Evolutionary conservation across 2,329 filamentous ascomycete species (phyloP), one percentile per base, ranked within the genome.

Genomic region (Harringtonia aguacate): DNA sequence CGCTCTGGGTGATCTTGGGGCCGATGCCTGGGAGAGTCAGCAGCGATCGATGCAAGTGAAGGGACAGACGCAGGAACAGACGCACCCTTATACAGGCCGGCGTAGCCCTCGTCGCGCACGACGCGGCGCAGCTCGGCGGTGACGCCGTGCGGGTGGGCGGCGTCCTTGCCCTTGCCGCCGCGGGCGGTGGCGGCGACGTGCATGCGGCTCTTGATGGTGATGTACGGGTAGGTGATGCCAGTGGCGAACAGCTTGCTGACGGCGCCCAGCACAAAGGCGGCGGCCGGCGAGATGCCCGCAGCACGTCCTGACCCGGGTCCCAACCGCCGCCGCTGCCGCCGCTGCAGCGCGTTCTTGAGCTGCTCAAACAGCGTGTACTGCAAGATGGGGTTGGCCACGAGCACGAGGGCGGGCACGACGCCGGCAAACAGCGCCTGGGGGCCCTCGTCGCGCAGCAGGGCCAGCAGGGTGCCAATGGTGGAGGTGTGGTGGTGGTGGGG

Each of bases 281-380:
- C 78, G 44, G 79, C 82, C 2, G 90, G 87, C 0, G 86, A 94
- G 46, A 97, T 77, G 37, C 46, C 40, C 21, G 29, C 14, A 30
- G 14, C 9, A 22, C 30, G 15, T 30, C 39, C 31, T n/a, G n/a
- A n/a, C n/a, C n/a, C n/a, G n/a, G n/a, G n/a, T n/a, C n/a, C n/a
- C n/a, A n/a, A 31, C 18, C 17, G 39, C 35, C 83, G 79, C 47
- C 67, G 60, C 72, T 66, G 54, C 14, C 58, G 58, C 20, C 54
- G 84, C 75, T 95, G 90, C 45, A 95, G 67, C 22, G 74, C 57
- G 61, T 97, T 95, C 77, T 95, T 97, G 69, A 97, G 71, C 71
- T 98, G 90, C 73, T 98, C 92, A 57, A 97, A 98, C 45, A 98
- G 84, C 15, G 92, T 98, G 67, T 98, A 98, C 69, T 98, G 92